Base-by-base conservation (phyloP, 768 basidiomycete species). In the Xerocomus spinulosus region DNA sequence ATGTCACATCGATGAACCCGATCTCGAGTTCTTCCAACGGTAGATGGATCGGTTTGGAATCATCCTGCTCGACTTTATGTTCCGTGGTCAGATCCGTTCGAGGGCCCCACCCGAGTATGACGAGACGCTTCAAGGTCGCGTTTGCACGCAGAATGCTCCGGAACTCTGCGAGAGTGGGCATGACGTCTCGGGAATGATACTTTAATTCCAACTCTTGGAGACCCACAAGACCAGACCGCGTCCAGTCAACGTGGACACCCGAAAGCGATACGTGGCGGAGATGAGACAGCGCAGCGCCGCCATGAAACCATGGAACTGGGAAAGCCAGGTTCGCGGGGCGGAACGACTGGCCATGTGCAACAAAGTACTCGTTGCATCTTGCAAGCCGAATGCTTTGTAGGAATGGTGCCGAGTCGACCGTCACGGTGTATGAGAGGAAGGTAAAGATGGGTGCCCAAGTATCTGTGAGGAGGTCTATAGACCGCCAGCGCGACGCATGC, bases 201-300 rank as follows among this genome's bases (percentile, higher is more conserved):
- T 73, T 78, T 55, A 83, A 64, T 52, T 79, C 75, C 29, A 83
- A 64, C 23, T 64, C 68, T 17, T 66, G 66, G 14, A 83, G 72
- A 48, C 72, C 70, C 6, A 54, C 57, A 42, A 82, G 62, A 10
- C 69, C 56, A 7, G 71, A 70, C 10, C 45, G 55, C 2, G 62
- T 37, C 81, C 82, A 83, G 44, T 80, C 72, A 42, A 82, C 59
- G 53, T 83, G 82, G 15, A 81, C 80, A 1, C 82, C 82, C 2
- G 74, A 71, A 6, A 83, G 64, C 1, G 72, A 68, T 7, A 83
- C 65, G 14, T 68, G 57, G 4, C 67, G 67, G 18, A 83, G 65
- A 18, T 53, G 52, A 13, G 59, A 48, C 2, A 73, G 52, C 4
- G 57, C 25, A 6, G 52, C 41, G 5, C 74, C 75, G 17, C 60